These are phyloP conservation scores for Emericellopsis terricola DNA, from an alignment of 495 filamentous ascomycete genomes.

Conservation along the genomic window DNA sequence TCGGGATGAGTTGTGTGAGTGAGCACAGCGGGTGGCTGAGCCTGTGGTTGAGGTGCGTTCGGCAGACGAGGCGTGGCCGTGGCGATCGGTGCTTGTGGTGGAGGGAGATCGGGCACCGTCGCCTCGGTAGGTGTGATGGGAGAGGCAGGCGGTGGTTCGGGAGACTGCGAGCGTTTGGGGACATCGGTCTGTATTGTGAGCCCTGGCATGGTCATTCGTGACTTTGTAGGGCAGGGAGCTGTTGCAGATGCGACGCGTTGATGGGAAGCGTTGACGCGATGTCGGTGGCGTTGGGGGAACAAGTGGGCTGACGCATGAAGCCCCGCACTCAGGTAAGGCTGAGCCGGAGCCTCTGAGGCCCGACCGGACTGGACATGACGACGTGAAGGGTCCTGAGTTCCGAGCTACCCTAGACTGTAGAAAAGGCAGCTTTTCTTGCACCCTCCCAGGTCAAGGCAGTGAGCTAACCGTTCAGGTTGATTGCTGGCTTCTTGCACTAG, in stretches of 20 bases:
- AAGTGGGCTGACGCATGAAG: too few relatives aligned
- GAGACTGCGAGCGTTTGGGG: slow-evolving; percentile 11
- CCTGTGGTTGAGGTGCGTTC: slow-evolving; percentile 3
- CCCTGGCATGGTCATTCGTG: slow-evolving; percentile 12
- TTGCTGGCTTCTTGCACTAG: not conserved
- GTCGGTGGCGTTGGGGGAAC: too few relatives aligned
- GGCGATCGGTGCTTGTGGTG: slow-evolving; percentile 2
- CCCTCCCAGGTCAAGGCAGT: too few relatives aligned
- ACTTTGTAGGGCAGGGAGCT: not conserved
- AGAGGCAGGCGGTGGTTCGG: slow-evolving; percentile 20
- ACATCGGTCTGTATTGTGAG: slow-evolving; percentile 10
- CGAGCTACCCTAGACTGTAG: too few relatives aligned
- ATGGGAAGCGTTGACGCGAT: not conserved
- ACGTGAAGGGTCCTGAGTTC: not conserved
- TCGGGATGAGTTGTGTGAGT: slow-evolving; percentile 21
- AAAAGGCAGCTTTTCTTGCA: too few relatives aligned
- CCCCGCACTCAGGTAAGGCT: too few relatives aligned
- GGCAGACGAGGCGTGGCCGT: not conserved
- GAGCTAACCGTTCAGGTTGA: too few relatives aligned
- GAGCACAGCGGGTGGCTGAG: slow-evolving; percentile 15
- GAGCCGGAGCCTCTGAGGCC: too few relatives aligned
- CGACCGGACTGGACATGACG: too few relatives aligned
- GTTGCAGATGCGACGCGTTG: too few relatives aligned
- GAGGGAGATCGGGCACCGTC: slow-evolving; percentile 6
- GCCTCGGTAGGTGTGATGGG: slow-evolving; percentile 25